Percentiles rank a stretch among this genome's conserved stretches.
phyloP scores from a whole-genome alignment of 208 protist genomes.

The Balamuthia mandrillaris region DNA sequence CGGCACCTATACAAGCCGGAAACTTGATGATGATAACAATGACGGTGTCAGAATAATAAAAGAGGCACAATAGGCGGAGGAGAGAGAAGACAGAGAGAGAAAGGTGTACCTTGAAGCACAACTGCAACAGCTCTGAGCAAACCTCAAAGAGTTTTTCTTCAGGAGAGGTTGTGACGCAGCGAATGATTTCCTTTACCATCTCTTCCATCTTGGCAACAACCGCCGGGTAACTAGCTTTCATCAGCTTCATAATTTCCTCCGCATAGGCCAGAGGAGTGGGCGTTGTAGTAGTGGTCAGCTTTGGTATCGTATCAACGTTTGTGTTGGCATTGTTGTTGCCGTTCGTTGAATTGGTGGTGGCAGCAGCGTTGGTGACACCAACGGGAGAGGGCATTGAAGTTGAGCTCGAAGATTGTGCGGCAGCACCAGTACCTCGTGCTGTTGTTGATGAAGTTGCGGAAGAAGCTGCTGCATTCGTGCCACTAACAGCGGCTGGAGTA shows the following conservation, averaged over 20 bases:
- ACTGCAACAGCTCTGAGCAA: too few relatives aligned
- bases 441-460: too few relatives aligned
- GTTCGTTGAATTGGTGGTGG: not conserved
- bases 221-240: not conserved
- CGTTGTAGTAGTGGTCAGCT: not conserved
- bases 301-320: not conserved
- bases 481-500: not conserved
- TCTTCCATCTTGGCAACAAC: conserved; percentile 21
- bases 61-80: too few relatives aligned
- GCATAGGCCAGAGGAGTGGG: not conserved
- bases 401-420: too few relatives aligned
- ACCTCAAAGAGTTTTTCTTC: not conserved
- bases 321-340: not conserved
- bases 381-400: not conserved
- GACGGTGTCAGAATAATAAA: too few relatives aligned
- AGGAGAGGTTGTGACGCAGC: not conserved
- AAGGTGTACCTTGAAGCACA: too few relatives aligned
- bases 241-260: not conserved
- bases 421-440: too few relatives aligned
- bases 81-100: too few relatives aligned
- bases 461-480: too few relatives aligned
- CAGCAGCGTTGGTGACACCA: not conserved
- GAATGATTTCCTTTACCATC: conserved; percentile 8
- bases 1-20: too few relatives aligned
- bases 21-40: too few relatives aligned